phyloP scores from a whole-genome alignment of 768 basidiomycete species.

The Boletus vinaceobasis region DNA sequence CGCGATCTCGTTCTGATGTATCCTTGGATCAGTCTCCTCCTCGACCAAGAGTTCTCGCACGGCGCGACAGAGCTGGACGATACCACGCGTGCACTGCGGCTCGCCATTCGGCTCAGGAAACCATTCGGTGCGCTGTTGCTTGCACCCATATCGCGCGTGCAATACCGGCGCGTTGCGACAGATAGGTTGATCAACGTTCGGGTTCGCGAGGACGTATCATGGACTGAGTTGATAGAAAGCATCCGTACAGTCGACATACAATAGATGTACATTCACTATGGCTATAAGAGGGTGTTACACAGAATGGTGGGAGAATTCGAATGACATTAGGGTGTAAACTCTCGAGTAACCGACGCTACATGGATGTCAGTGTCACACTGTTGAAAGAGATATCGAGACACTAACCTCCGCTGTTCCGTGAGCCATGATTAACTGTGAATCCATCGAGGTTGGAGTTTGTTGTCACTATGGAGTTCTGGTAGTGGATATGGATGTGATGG shows the following conservation, averaged over 20 bases:
- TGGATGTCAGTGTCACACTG: background rate
- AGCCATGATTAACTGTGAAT: background rate
- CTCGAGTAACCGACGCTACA: background rate
- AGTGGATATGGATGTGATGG: background rate
- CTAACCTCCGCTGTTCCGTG: background rate
- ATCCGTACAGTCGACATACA: background rate
- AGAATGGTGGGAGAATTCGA: background rate
- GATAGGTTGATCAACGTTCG: background rate
- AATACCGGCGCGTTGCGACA: background rate
- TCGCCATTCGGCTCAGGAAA: background rate
- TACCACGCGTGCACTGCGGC: background rate
- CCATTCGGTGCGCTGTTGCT: background rate
- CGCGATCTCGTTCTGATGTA: background rate
- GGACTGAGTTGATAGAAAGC: background rate
- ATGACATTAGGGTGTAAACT: background rate
- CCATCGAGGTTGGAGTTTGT: slow-evolving; percentile 1
- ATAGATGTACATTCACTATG: background rate
- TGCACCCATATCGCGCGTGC: background rate
- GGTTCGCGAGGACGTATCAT: too few relatives aligned
- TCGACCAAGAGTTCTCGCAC: background rate
- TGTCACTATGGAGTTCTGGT: slow-evolving; percentile 3
- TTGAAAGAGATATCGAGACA: background rate
- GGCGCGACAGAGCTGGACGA: background rate
- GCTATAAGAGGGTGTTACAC: background rate
- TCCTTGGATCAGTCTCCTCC: background rate